Evolutionary conservation across 495 filamentous ascomycete genomes (phyloP), one percentile per base, ranked within the genome.

Genomic region (Penicillium steckii): DNA sequence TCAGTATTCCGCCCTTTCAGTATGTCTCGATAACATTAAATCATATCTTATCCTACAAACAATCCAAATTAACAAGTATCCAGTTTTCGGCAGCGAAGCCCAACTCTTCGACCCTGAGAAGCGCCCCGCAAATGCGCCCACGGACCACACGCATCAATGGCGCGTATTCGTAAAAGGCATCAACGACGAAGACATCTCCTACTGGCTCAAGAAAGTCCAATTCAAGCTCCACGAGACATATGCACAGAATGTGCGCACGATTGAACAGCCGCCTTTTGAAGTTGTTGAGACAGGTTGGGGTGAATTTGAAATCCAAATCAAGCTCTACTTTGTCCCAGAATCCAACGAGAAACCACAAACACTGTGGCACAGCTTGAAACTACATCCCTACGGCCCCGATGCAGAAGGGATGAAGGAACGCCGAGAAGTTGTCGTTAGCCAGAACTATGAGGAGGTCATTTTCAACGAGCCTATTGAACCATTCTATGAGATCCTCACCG

Each of bases 191-290:
- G 89, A 95, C 73, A 87, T 96, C 61, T 90, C 89, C 45, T 91
- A 94, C 74, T 98, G 94, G 89, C 80, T 97, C 56, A 90, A 91
- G 49, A 94, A 96, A 62, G 94, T 97, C 4, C 90, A 95, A 67
- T 97, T 98, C 79, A 97, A 97, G 66, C 82, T 98, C 3, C 91
- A 96, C 77, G 91, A 97, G 62, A 94, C 91, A 4, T 97, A 96
- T 67, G 82, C 88, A 29, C 92, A 96, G 65, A 85, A 86, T 54
- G 76, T 92, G 2, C 88, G 94, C 52, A 90, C 86, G 40, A 67
- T 91, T 74, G 78, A 89, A 68, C 78, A 82, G 40, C 84, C 84
- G 23, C 87, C 93, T 23, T 97, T 96, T 68, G 81, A 88, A 66
- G 87, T 97, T 38, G 79, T 79, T 45, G 94, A 97, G 70, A 96